Base-by-base conservation (phyloP, 2,329 filamentous ascomycete species). In the Calonectria fujianensis region DNA sequence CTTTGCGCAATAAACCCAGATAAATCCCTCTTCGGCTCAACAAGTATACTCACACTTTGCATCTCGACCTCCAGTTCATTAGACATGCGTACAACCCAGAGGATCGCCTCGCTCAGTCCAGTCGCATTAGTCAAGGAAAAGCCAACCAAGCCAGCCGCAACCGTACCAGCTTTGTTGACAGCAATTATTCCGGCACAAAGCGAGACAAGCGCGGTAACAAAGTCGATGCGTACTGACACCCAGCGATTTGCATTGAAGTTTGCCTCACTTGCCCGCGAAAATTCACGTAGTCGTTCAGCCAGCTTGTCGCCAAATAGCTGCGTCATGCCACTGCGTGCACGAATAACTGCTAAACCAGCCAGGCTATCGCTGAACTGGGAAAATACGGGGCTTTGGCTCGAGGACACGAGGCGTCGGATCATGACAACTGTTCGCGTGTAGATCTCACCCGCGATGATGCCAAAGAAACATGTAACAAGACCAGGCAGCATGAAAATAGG, bases 51-150 rank as follows among this genome's bases (percentile, higher is more conserved):
- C 78, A 89, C 88, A 68, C 88, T 89, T 79, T 91, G 90, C 77
- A 91, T 84, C 78, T 91, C 89, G 0, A 91, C 86, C 78, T 91
- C 90, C 18, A 91, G 83, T 74, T 91, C 88, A 72, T 91, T 91
- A 85, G 90, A 88, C 13, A 85, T 82, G 32, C 89, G 86, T 10
- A 91, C 89, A 37, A 91, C 79, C 27, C 85, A 80, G 24, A 91
- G 78, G 48, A 91, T 91, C 0, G 88, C 87, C 72, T 87, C 83
- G 61, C 88, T 90, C n/a, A 91, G 82, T 0, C 87, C 88, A n/a
- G 88, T 90, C 27, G 90, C 89, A 69, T 90, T 91, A 18, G 86
- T 88, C 29, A 91, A 83, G 0, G 90, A 91, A 81, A 91, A 90
- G 4, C 89, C 90, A 3, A 91, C 89, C 54, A 90, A 80, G 3